Percentiles rank a stretch among this genome's conserved stretches.
Conservation (phyloP, 2,329 filamentous ascomycete species). For the Phyllosticta paracitricarpa region DNA sequence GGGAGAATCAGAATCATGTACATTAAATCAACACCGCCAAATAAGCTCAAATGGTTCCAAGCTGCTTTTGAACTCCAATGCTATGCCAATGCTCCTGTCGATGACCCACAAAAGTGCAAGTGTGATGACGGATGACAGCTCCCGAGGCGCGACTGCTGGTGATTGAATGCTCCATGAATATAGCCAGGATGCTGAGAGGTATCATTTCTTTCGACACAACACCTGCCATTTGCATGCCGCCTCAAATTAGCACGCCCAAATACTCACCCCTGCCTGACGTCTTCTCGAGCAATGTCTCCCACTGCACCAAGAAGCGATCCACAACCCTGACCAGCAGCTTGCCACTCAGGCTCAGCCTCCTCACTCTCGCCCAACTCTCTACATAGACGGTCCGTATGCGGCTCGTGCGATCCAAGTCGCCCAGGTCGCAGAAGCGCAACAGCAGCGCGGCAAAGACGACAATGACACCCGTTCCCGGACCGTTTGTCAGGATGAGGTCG, state of each 20-base stretch:
- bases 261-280: constrained; percentile 33
- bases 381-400: constrained; percentile 72
- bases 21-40: neutral
- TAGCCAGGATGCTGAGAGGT: too few species aligned
- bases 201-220: neutral
- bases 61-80: neutral
- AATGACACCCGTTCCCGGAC: constrained; percentile 78
- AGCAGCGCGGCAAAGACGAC: constrained; percentile 50
- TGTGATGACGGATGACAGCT: too few species aligned
- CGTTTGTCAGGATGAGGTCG: constrained; percentile 74
- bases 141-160: too few species aligned
- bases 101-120: neutral
- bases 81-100: neutral
- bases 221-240: neutral
- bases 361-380: constrained; percentile 85
- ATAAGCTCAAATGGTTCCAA: neutral
- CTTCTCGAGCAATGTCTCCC: constrained; percentile 48
- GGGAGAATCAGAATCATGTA: neutral
- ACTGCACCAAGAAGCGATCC: constrained; percentile 77
- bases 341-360: constrained; percentile 73
- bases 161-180: too few species aligned
- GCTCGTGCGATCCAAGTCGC: constrained; percentile 29
- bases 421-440: constrained; percentile 42
- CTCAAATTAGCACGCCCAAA: constrained; percentile 27
- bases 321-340: constrained; percentile 62